Evolutionary conservation across 129 eudicot species (phyloP).

Genomic region (Lactuca sativa): DNA sequence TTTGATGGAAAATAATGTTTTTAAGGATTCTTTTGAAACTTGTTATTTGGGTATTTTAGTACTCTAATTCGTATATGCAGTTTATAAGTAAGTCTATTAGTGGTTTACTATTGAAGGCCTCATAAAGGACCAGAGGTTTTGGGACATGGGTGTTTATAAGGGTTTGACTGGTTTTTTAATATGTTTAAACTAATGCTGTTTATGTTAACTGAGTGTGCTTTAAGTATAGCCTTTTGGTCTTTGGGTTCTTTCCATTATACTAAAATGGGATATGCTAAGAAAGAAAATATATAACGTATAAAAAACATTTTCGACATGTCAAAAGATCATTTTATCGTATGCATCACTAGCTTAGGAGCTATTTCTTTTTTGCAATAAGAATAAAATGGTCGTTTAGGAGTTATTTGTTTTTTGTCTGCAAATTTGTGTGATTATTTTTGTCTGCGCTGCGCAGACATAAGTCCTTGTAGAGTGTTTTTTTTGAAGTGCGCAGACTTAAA

Average conservation of each 20-base stretch:
- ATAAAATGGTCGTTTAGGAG: too few relatives aligned
- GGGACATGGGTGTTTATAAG: slow-evolving; percentile 15
- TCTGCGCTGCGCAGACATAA: too few relatives aligned
- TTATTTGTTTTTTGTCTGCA: too few relatives aligned
- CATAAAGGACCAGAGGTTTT: slow-evolving; percentile 20
- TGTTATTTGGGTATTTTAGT: neutral
- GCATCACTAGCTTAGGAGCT: too few relatives aligned
- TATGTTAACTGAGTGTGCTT: slow-evolving; percentile 7
- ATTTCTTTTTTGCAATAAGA: too few relatives aligned
- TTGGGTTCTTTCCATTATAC: neutral
- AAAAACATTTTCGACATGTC: too few relatives aligned
- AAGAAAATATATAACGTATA: too few relatives aligned
- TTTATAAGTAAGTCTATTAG: neutral
- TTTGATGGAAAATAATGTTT: slow-evolving; percentile 24
- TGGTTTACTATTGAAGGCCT: slow-evolving; percentile 4
- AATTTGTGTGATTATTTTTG: too few relatives aligned
- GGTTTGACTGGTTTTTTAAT: slow-evolving; percentile 6
- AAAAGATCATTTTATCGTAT: too few relatives aligned
- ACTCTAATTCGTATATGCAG: slow-evolving; percentile 17
- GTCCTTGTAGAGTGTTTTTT: too few relatives aligned
- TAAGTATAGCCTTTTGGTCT: neutral
- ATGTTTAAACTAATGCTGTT: slow-evolving; percentile 4
- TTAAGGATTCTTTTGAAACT: slow-evolving; percentile 19
- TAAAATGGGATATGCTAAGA: too few relatives aligned
- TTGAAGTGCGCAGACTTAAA: too few relatives aligned